These are phyloP conservation scores for Coniella vitis DNA, from an alignment of 2,329 filamentous ascomycete genomes.

Conservation along the genomic window DNA sequence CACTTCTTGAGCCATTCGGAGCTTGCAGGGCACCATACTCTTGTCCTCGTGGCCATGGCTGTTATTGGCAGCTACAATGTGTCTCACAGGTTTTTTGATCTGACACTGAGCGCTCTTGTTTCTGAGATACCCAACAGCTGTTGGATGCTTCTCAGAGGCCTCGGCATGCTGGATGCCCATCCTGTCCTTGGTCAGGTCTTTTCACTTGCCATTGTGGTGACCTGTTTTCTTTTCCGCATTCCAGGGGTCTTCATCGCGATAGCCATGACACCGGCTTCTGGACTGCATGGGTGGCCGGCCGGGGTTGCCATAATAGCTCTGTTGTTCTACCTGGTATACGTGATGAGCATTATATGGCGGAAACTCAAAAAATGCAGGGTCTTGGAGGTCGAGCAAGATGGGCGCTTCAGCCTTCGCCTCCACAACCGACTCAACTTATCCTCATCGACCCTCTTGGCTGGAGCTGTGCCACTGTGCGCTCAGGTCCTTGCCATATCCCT, in stretches of 20 bases:
- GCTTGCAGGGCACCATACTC: slow-evolving; percentile 19
- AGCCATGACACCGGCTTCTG: slow-evolving; percentile 9
- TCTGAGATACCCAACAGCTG: slow-evolving; percentile 17
- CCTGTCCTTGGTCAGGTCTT: slow-evolving; percentile 6
- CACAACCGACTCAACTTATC: background rate
- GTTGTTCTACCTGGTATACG: slow-evolving; percentile 10
- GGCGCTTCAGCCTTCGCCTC: slow-evolving; percentile 2
- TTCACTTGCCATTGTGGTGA: slow-evolving; percentile 3
- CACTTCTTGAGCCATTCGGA: slow-evolving; percentile 17
- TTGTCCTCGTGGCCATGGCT: slow-evolving; percentile 17
- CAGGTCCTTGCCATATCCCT: background rate
- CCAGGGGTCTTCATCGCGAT: slow-evolving; percentile 2
- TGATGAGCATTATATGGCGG: slow-evolving; percentile 1
- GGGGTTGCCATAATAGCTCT: background rate
- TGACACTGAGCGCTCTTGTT: slow-evolving; percentile 17
- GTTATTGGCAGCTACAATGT: slow-evolving; percentile 14
- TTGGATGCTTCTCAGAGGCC: slow-evolving; percentile 15
- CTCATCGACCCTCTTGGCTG: slow-evolving; percentile 1
- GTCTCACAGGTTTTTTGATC: slow-evolving; percentile 18
- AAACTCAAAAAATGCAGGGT: slow-evolving; percentile 3
- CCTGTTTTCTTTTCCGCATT: slow-evolving; percentile 4
- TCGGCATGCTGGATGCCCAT: slow-evolving; percentile 6
- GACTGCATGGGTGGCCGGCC: slow-evolving; percentile 3
- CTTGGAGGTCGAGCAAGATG: background rate
- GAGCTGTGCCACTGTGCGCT: background rate